Percentiles rank a stretch among this genome's conserved stretches.
Conservation (phyloP, 441 rosid genomes). For the Macaranga tanarius region DNA sequence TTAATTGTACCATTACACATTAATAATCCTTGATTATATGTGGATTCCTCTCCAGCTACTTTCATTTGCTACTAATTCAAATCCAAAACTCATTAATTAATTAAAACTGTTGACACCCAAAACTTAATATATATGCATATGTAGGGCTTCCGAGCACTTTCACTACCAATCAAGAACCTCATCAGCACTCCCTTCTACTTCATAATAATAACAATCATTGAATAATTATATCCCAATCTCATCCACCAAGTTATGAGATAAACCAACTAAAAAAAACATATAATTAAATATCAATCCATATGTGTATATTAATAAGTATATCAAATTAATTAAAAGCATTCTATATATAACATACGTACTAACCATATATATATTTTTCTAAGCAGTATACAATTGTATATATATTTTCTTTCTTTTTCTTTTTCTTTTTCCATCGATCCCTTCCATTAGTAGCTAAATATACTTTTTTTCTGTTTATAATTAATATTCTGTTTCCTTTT, state of each 20-base stretch:
- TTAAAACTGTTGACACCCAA: background rate
- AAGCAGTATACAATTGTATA: slow-evolving; percentile 8
- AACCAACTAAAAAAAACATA: background rate
- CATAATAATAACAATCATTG: slow-evolving; percentile 30
- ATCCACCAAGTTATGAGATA: background rate
- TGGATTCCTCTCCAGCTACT: slow-evolving; percentile 8
- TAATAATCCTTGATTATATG: background rate
- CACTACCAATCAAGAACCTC: slow-evolving; percentile 24
- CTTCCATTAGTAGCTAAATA: background rate
- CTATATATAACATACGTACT: background rate
- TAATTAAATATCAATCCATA: background rate
- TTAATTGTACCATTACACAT: background rate
- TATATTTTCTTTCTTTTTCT: background rate
- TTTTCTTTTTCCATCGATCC: background rate
- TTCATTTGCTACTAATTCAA: slow-evolving; percentile 2
- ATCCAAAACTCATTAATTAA: background rate
- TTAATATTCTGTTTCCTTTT: background rate
- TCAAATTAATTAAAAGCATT: background rate
- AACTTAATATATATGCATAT: background rate
- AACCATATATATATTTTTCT: background rate
- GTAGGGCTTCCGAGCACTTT: slow-evolving; percentile 31
- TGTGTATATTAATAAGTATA: background rate
- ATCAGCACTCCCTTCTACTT: background rate
- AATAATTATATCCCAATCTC: slow-evolving; percentile 17
- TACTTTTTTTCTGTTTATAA: background rate